A percentile compares a stretch with the other conserved stretches of the same genome.
These are phyloP conservation scores for Apiotrichum brassicae DNA, from an alignment of 1,284 basidiomycete species.

Conservation along the genomic window DNA sequence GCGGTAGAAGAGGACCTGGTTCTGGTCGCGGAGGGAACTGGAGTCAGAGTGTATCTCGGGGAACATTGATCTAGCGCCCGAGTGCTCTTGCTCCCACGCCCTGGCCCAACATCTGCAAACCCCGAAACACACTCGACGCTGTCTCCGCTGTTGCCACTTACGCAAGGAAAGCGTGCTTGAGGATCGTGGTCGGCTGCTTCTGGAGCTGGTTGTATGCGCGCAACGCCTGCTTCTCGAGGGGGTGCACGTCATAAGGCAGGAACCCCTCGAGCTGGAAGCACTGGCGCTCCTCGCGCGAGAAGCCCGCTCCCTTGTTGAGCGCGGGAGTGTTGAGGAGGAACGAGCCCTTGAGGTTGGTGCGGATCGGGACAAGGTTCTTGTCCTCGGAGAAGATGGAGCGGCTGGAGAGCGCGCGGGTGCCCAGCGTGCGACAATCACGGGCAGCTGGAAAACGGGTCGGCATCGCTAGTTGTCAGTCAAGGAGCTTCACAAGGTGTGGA, in stretches of 20 bases:
- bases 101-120: too few relatives aligned
- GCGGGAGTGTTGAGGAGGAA: conserved; percentile 22
- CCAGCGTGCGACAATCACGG: too few relatives aligned
- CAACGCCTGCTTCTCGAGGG: conserved; percentile 62
- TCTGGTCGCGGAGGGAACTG: conserved; percentile 50
- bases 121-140: too few relatives aligned
- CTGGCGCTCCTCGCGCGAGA: conserved; percentile 60
- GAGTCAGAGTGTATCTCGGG: too few relatives aligned
- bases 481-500: too few relatives aligned
- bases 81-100: too few relatives aligned
- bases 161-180: conserved; percentile 50
- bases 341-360: conserved; percentile 24
- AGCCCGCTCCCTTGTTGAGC: conserved; percentile 58
- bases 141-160: not conserved
- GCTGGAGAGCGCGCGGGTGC: not conserved
- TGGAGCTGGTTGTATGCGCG: conserved; percentile 62
- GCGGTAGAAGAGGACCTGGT: conserved; percentile 67
- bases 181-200: conserved; percentile 36
- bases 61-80: too few relatives aligned
- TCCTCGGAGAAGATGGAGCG: conserved; percentile 5
- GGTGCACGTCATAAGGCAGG: conserved; percentile 66
- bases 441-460: too few relatives aligned
- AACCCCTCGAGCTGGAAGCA: conserved; percentile 70
- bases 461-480: too few relatives aligned
- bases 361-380: conserved; percentile 35